Conservation (phyloP, 2,329 filamentous ascomycete species). For the Aureobasidium sp. region DNA sequence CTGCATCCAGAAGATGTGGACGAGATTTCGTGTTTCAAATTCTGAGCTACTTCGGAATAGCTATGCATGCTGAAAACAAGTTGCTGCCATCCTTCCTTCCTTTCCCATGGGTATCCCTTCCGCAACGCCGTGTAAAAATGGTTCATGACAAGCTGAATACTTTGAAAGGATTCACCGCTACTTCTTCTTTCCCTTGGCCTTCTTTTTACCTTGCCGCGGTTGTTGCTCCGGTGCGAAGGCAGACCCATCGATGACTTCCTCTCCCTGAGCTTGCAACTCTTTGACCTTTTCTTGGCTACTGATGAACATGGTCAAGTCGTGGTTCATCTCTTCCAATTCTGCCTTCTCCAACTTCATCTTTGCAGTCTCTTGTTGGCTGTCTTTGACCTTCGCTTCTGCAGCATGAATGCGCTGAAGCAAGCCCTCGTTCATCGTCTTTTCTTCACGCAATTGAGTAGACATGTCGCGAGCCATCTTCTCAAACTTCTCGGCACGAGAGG, state of each 20-base stretch:
- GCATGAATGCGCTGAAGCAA: constrained; percentile 75
- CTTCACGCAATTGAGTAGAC: constrained; percentile 70
- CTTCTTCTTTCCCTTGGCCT: constrained; percentile 41
- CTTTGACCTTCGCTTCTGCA: constrained; percentile 50
- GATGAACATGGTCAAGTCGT: constrained; percentile 81
- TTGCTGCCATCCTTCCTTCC: neutral
- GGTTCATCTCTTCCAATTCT: constrained; percentile 77
- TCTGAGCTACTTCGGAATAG: neutral
- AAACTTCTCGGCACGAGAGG: constrained; percentile 60
- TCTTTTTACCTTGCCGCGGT: constrained; percentile 31
- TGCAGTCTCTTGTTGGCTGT: constrained; percentile 42
- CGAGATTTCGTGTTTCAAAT: neutral
- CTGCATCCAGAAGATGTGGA: neutral
- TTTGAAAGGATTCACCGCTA: constrained; percentile 8
- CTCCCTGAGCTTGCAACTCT: constrained; percentile 50
- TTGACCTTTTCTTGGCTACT: constrained; percentile 72
- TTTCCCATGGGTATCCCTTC: neutral
- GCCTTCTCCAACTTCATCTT: constrained; percentile 46
- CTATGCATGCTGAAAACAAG: constrained; percentile 1
- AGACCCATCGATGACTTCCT: constrained; percentile 63
- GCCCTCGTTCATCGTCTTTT: constrained; percentile 74
- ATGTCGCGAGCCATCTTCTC: constrained; percentile 68
- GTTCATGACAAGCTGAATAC: neutral
- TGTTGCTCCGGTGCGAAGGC: constrained; percentile 49
- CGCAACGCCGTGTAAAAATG: constrained; percentile 4